Base-by-base conservation (phyloP, 495 filamentous ascomycete genomes). In the Neurospora sp. region DNA sequence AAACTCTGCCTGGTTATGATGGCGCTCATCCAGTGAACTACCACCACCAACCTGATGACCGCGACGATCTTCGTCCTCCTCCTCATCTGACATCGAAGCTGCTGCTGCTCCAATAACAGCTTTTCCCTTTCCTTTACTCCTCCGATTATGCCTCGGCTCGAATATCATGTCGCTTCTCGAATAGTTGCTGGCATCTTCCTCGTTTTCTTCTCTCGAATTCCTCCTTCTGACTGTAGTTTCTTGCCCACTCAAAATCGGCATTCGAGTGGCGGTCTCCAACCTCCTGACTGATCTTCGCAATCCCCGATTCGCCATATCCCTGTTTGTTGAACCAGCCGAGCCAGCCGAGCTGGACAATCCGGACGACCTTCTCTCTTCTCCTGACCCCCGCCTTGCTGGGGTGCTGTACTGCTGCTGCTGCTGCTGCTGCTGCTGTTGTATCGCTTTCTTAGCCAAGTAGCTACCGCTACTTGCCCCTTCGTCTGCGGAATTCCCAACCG, bases 401-500 rank as follows among this genome's bases (percentile, higher is more conserved):
- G 14, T 35, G 27, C 53, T 14, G 27, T 65, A 65, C 53, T 37
- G 53, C 27, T 65, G 47, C 47, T 59, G 27, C 12, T 61, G 27
- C n/a, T n/a, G 22, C 12, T 61, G 22, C 2, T 61, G 27, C 12
- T 61, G 27, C 2, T 61, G 53, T 35, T 35, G 14, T 35, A 65
- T 65, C 6, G 53, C 53, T 8, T 35, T 35, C 22, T 65, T 65
- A 1, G 53, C 53, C 14, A 65, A 16, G 16, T 65, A 65, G 27
- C 44, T 74, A 9, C 75, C 75, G 20, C 69, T 74, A n/a, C 73
- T 74, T 16, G 78, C 78, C 8, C 68, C 72, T 8, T 83, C 84
- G 14, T 82, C 82, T 10, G 78, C 82, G 7, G 82, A 84, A 65
- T 84, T 84, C 20, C 77, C 74, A 3, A 74, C 76, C 41, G 83